phyloP scores from a whole-genome alignment of 345 rosid genomes.

The Durio zibethinus region DNA sequence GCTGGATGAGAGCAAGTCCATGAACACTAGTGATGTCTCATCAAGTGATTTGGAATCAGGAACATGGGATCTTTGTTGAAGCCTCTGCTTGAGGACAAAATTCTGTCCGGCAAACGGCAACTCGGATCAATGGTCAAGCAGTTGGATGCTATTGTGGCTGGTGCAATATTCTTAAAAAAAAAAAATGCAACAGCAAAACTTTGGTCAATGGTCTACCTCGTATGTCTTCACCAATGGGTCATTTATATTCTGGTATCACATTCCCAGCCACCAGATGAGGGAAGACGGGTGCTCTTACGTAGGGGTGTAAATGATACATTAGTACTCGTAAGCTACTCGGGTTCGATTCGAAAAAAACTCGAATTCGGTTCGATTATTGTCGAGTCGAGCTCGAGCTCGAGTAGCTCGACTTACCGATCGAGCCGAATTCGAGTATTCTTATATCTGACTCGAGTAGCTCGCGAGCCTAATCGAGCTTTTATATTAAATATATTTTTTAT shows the following conservation, averaged over 20 bases:
- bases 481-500: too few relatives aligned
- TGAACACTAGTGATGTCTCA: conserved; percentile 25
- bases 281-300: too few relatives aligned
- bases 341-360: too few relatives aligned
- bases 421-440: too few relatives aligned
- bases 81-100: conserved; percentile 55
- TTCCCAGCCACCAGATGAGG: conserved; percentile 42
- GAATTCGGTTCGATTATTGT: too few relatives aligned
- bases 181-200: conserved; percentile 71
- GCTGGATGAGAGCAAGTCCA: conserved; percentile 62
- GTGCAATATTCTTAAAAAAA: conserved; percentile 66
- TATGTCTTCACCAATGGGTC: conserved; percentile 92
- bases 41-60: conserved; percentile 69
- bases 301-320: too few relatives aligned
- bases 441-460: too few relatives aligned
- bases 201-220: conserved; percentile 65
- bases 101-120: conserved; percentile 66
- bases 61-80: conserved; percentile 45
- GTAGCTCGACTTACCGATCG: too few relatives aligned
- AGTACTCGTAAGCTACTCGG: too few relatives aligned
- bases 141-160: conserved; percentile 66
- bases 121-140: conserved; percentile 66
- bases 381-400: too few relatives aligned
- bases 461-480: too few relatives aligned
- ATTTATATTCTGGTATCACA: conserved; percentile 62